Percentiles rank a stretch among this genome's conserved stretches.
phyloP scores from a whole-genome alignment of 2,329 filamentous ascomycete species.

The Stenocarpella maydis region DNA sequence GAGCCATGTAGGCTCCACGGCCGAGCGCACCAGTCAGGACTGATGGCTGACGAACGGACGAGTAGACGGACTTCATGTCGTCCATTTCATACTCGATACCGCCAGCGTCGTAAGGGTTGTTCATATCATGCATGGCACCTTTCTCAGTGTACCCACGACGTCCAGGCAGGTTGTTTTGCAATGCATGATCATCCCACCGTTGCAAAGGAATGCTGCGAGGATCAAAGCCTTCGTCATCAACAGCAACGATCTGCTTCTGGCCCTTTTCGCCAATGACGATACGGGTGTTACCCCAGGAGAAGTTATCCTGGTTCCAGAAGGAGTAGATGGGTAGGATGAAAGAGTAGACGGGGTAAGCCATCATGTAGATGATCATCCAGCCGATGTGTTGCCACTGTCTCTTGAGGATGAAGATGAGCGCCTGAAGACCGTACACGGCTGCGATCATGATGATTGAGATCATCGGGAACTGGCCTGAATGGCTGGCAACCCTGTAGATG shows the following conservation, averaged over 20 bases:
- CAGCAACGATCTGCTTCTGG: constrained; percentile 86
- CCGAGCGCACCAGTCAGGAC: constrained; percentile 84
- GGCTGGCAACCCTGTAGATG: constrained; percentile 77
- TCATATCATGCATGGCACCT: constrained; percentile 70
- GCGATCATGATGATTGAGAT: constrained; percentile 91
- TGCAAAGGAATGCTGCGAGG: constrained; percentile 93
- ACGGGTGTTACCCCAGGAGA: constrained; percentile 98
- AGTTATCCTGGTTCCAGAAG: constrained; percentile 99
- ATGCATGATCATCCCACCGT: constrained; percentile 96
- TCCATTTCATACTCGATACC: constrained; percentile 83
- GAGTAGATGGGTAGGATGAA: constrained; percentile 93
- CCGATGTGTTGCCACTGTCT: constrained; percentile 98
- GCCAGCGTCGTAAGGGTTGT: constrained; percentile 82
- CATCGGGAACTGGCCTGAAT: constrained; percentile 78
- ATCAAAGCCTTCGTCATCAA: constrained; percentile 86
- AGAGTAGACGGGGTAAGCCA: constrained; percentile 95
- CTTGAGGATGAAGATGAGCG: constrained; percentile 95
- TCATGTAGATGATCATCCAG: constrained; percentile 98
- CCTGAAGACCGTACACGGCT: constrained; percentile 93
- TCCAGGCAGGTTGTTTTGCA: constrained; percentile 86
- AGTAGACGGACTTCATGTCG: constrained; percentile 96
- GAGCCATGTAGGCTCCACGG: constrained; percentile 74
- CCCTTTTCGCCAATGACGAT: constrained; percentile 96
- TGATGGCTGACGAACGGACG: constrained; percentile 86
- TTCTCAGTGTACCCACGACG: constrained; percentile 77